A percentile compares a stretch with the other conserved stretches of the same genome.
Conservation (phyloP, 805 yeast species). For the Wickerhamiella parazyma region DNA sequence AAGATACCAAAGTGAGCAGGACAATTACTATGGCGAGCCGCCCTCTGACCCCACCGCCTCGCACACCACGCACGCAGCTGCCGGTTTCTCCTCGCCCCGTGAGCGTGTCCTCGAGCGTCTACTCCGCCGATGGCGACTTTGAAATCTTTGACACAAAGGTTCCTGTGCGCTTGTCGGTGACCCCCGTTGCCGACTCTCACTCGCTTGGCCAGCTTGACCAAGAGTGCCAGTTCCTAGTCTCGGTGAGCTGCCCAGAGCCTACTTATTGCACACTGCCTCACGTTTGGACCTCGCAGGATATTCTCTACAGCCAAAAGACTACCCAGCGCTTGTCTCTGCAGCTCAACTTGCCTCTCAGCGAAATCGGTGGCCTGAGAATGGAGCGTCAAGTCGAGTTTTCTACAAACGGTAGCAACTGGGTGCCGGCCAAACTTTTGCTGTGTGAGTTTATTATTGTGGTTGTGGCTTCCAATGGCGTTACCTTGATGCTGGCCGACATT, state of each 20-base stretch:
- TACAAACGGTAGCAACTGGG: constrained; percentile 1
- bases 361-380: constrained; percentile 6
- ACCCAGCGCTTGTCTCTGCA: neutral
- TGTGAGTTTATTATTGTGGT: constrained; percentile 2
- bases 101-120: neutral
- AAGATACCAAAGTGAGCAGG: constrained; percentile 4
- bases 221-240: constrained; percentile 4
- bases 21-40: too few species aligned
- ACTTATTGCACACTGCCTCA: neutral
- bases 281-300: neutral
- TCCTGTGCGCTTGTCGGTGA: neutral
- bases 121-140: neutral
- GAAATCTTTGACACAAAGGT: neutral
- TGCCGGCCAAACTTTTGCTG: constrained; percentile 1
- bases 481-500: constrained; percentile 1
- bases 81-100: too few species aligned
- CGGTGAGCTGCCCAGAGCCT: constrained; percentile 6
- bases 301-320: neutral
- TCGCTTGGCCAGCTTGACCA: neutral
- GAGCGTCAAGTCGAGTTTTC: constrained; percentile 3
- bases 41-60: neutral
- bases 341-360: neutral
- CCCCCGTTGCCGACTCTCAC: constrained; percentile 1
- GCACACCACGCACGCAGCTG: neutral
- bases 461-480: neutral